phyloP scores from a whole-genome alignment of 1,284 basidiomycete genomes.

The Anthracocystis walkeri region DNA sequence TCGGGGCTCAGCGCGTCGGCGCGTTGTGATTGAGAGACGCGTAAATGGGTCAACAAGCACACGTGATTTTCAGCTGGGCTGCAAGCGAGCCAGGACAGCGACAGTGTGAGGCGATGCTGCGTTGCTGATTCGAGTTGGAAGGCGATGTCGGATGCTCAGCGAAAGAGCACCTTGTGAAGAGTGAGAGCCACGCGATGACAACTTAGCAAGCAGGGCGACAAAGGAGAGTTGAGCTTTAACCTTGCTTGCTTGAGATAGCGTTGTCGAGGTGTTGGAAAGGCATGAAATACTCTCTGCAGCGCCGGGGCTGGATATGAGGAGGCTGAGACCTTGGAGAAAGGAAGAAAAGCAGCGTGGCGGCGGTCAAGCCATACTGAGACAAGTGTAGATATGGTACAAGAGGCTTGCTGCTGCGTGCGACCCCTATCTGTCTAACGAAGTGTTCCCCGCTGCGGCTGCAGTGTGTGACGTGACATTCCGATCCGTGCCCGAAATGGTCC shows the following conservation, averaged over 20 bases:
- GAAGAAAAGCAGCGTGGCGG: neutral
- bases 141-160: too few relatives aligned
- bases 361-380: conserved; percentile 3
- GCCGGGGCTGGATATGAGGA: neutral
- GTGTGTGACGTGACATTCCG: neutral
- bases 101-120: too few relatives aligned
- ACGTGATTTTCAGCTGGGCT: conserved; percentile 3
- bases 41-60: conserved; percentile 5
- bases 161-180: too few relatives aligned
- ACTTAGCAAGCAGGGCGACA: too few relatives aligned
- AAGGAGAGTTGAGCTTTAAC: neutral
- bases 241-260: neutral
- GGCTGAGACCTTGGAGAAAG: conserved; percentile 5
- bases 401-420: neutral
- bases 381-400: neutral
- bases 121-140: too few relatives aligned
- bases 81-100: neutral
- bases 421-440: conserved; percentile 6
- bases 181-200: too few relatives aligned
- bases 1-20: neutral
- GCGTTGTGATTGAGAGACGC: conserved; percentile 5
- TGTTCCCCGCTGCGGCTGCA: neutral
- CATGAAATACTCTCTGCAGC: neutral
- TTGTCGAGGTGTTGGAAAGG: neutral
- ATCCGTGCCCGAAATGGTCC: neutral